Evolutionary conservation across 2,329 filamentous ascomycete species (phyloP).

Genomic region (Botrytis deweyae): DNA sequence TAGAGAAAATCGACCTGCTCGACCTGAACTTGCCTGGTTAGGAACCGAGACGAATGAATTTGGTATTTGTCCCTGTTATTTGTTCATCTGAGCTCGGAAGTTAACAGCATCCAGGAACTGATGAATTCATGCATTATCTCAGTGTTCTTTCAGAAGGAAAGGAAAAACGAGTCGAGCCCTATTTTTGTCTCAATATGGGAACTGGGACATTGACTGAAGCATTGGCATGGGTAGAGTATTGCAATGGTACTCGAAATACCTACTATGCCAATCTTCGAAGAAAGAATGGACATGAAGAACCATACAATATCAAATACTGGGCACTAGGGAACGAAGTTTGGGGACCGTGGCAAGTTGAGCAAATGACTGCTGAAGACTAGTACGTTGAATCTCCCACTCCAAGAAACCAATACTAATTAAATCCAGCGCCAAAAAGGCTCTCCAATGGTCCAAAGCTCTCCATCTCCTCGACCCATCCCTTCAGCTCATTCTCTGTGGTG

Average conservation of each 20-base stretch:
- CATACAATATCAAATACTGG: slow-evolving; percentile 85
- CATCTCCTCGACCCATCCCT: slow-evolving; percentile 60
- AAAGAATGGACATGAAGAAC: slow-evolving; percentile 71
- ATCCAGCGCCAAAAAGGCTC: slow-evolving; percentile 49
- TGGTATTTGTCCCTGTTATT: slow-evolving; percentile 44
- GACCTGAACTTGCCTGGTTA: slow-evolving; percentile 74
- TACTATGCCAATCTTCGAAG: slow-evolving; percentile 80
- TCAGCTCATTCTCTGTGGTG: slow-evolving; percentile 62
- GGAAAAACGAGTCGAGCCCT: slow-evolving; percentile 68
- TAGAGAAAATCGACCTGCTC: slow-evolving; percentile 61
- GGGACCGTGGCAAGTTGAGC: slow-evolving; percentile 50
- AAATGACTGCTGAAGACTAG: slow-evolving; percentile 57
- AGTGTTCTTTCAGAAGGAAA: slow-evolving; percentile 62
- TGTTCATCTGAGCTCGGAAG: neutral
- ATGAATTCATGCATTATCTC: slow-evolving; percentile 85
- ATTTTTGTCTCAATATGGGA: slow-evolving; percentile 77
- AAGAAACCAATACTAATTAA: neutral
- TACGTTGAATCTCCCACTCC: neutral
- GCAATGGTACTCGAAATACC: slow-evolving; percentile 74
- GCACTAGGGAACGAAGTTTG: slow-evolving; percentile 71
- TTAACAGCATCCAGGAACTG: slow-evolving; percentile 48
- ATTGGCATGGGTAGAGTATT: slow-evolving; percentile 82
- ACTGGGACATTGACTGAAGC: slow-evolving; percentile 61
- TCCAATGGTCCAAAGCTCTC: slow-evolving; percentile 58
- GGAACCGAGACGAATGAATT: slow-evolving; percentile 76